A percentile compares a stretch with the other conserved stretches of the same genome.
phyloP scores from a whole-genome alignment of 2,329 filamentous ascomycete species.

The Bretziella fagacearum region DNA sequence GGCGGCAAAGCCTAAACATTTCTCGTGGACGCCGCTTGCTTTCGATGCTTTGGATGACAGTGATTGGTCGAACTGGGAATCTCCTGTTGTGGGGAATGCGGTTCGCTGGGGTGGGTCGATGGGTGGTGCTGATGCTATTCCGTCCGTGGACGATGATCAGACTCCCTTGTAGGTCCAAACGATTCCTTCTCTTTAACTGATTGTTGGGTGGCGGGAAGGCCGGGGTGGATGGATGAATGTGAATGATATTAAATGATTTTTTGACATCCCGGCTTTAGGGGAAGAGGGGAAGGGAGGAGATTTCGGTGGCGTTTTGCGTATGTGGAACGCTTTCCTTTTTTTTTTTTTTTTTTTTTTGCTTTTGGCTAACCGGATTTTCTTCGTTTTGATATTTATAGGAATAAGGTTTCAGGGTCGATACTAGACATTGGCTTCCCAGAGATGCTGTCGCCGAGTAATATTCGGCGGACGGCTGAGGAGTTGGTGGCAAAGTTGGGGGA shows the following conservation, averaged over 20 bases:
- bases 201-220: no score
- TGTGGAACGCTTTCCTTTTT: no score
- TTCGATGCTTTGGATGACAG: constrained; percentile 41
- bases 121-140: constrained; percentile 28
- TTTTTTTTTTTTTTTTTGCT: not conserved
- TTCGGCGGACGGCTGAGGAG: constrained; percentile 14
- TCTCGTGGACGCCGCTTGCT: constrained; percentile 42
- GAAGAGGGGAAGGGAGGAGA: no score
- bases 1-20: constrained; percentile 34
- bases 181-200: no score
- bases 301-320: no score
- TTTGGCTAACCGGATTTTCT: not conserved
- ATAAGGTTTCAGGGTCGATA: not conserved
- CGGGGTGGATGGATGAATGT: no score
- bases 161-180: constrained; percentile 36
- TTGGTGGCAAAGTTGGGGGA: not conserved
- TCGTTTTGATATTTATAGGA: not conserved
- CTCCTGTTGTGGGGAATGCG: constrained; percentile 38
- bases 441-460: constrained; percentile 22
- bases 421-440: constrained; percentile 18
- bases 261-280: no score
- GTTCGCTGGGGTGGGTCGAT: constrained; percentile 49
- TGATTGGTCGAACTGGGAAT: constrained; percentile 51
- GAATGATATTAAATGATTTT: no score
- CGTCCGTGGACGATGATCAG: constrained; percentile 32